Evolutionary conservation across 208 protist species (phyloP).

Genomic region (Trypanosomatidae sp.): DNA sequence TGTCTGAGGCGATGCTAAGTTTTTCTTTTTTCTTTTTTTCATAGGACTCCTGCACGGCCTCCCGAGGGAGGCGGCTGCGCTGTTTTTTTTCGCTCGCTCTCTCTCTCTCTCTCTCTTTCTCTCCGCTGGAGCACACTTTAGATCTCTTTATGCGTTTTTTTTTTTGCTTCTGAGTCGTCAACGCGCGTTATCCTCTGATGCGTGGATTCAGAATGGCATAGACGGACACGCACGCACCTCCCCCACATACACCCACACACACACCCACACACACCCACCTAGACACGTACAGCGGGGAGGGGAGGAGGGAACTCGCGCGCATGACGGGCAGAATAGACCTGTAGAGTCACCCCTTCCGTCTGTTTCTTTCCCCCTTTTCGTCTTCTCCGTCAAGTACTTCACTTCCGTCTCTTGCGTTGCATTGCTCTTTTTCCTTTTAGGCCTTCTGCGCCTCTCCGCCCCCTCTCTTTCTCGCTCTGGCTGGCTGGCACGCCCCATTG

Average conservation of each 20-base stretch:
- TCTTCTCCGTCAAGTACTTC: constrained; percentile 6
- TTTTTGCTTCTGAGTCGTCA: not conserved
- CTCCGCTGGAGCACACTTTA: not conserved
- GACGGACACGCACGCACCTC: not conserved
- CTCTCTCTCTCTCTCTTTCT: not conserved
- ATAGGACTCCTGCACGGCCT: no score
- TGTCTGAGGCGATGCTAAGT: not conserved
- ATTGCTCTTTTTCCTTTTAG: not conserved
- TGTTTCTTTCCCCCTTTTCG: constrained; percentile 2
- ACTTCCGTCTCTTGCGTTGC: not conserved
- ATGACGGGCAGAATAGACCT: not conserved
- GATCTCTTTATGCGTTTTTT: not conserved
- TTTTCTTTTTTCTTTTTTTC: not conserved
- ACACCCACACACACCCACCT: not conserved
- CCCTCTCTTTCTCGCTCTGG: not conserved
- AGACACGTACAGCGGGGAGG: not conserved
- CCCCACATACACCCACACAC: not conserved
- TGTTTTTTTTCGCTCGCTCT: not conserved
- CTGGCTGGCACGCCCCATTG: not conserved
- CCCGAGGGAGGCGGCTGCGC: not conserved
- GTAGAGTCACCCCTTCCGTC: constrained; percentile 7
- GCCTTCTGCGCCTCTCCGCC: not conserved
- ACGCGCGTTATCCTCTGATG: not conserved
- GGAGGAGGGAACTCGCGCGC: not conserved
- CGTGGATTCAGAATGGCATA: no score